A percentile compares a stretch with the other conserved stretches of the same genome.
Conservation (phyloP, 371 early-diverging fungal species). For the Mucor irregularis region DNA sequence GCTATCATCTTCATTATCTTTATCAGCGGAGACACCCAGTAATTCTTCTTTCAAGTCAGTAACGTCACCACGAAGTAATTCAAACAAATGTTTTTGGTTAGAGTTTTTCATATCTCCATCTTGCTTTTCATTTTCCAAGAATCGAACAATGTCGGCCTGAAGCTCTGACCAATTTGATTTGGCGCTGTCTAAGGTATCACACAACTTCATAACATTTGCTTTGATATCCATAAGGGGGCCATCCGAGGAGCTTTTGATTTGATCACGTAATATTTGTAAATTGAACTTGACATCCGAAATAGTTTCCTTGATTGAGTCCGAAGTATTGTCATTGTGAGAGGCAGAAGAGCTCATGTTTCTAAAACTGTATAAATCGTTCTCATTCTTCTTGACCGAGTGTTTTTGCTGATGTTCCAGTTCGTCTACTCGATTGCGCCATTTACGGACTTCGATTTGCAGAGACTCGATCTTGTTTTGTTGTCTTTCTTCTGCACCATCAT, state of each 20-base stretch:
- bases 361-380: background rate
- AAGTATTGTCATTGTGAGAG: background rate
- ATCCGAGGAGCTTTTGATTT: slow-evolving; percentile 25
- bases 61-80: slow-evolving; percentile 18
- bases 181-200: slow-evolving; percentile 32
- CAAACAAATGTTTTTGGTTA: slow-evolving; percentile 15
- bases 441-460: slow-evolving; percentile 18
- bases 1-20: background rate
- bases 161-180: slow-evolving; percentile 33
- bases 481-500: background rate
- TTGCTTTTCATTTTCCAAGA: slow-evolving; percentile 26
- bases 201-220: slow-evolving; percentile 23
- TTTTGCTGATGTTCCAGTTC: slow-evolving; percentile 24
- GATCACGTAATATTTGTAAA: slow-evolving; percentile 33
- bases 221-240: slow-evolving; percentile 36
- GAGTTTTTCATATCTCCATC: slow-evolving; percentile 8
- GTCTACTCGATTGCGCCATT: slow-evolving; percentile 22
- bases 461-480: slow-evolving; percentile 14
- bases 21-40: slow-evolving; percentile 14
- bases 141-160: slow-evolving; percentile 35
- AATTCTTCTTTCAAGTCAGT: slow-evolving; percentile 28
- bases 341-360: background rate
- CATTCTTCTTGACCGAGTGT: slow-evolving; percentile 9
- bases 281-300: slow-evolving; percentile 35
- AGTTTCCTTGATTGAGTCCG: slow-evolving; percentile 21